phyloP scores from a whole-genome alignment of 106 monocot species.

The Platanthera guangdongensis region DNA sequence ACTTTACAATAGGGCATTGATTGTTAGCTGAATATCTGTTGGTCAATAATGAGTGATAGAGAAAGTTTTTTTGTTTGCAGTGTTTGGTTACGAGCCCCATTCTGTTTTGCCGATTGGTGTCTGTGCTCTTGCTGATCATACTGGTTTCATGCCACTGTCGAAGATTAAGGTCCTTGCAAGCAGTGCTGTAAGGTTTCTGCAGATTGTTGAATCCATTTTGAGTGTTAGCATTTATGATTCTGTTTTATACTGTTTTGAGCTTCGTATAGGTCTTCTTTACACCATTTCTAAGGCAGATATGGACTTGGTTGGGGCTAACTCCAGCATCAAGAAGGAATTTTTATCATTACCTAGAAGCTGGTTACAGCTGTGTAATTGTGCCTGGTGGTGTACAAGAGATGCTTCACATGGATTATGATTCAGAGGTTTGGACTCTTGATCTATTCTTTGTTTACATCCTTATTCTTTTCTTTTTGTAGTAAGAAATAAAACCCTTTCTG shows the following conservation, averaged over 20 bases:
- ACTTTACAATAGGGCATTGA: neutral
- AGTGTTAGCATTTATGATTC: neutral
- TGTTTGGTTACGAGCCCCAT: slow-evolving; percentile 95
- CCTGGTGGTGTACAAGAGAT: slow-evolving; percentile 88
- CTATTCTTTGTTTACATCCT: neutral
- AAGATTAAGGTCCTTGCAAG: slow-evolving; percentile 90
- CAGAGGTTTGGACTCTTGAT: slow-evolving; percentile 46
- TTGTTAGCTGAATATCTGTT: neutral
- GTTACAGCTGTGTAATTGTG: slow-evolving; percentile 73
- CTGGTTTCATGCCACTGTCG: slow-evolving; percentile 78
- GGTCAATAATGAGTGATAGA: neutral
- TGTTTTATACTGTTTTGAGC: neutral
- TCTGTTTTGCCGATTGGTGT: slow-evolving; percentile 81
- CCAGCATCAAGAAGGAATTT: slow-evolving; percentile 80
- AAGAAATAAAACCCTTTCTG: neutral
- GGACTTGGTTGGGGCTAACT: slow-evolving; percentile 82
- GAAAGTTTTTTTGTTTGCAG: slow-evolving; percentile 22
- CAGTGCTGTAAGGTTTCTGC: slow-evolving; percentile 68
- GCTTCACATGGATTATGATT: slow-evolving; percentile 69
- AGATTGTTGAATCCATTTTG: neutral
- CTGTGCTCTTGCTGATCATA: slow-evolving; percentile 36
- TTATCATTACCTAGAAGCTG: slow-evolving; percentile 38
- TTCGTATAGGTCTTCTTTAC: slow-evolving; percentile 64
- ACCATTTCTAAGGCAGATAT: slow-evolving; percentile 82
- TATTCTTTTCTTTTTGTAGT: neutral